Conservation (phyloP, 2,329 filamentous ascomycete species). For the Curvularia spicifera region DNA sequence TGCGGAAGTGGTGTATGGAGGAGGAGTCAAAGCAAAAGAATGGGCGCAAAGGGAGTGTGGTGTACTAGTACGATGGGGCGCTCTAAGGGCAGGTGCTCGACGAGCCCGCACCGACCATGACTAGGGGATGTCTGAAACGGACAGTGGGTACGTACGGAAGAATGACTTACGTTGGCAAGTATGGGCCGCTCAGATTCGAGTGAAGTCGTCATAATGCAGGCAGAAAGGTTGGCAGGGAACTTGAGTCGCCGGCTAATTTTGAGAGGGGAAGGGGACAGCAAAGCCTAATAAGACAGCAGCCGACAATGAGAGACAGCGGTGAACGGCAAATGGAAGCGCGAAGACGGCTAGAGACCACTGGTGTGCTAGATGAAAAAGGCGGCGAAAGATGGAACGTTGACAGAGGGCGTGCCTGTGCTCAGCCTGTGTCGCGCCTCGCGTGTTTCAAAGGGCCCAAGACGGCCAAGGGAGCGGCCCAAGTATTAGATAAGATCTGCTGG, state of each 20-base stretch:
- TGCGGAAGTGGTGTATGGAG: slow-evolving; percentile 3
- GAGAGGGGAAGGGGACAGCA: background rate
- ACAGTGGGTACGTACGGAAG: slow-evolving; percentile 32
- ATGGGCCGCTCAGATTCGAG: slow-evolving; percentile 51
- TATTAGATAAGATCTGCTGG: slow-evolving; percentile 23
- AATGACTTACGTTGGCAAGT: slow-evolving; percentile 49
- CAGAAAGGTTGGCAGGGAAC: slow-evolving; percentile 7
- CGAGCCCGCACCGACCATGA: slow-evolving; percentile 26
- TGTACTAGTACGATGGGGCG: slow-evolving; percentile 1
- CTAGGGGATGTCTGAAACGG: slow-evolving; percentile 40
- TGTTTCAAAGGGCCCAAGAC: slow-evolving; percentile 36
- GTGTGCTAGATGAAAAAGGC: slow-evolving; percentile 11
- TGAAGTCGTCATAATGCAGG: slow-evolving; percentile 47
- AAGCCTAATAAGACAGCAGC: background rate
- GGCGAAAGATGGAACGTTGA: slow-evolving; percentile 11
- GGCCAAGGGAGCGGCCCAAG: slow-evolving; percentile 33
- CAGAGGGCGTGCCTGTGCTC: slow-evolving; percentile 25
- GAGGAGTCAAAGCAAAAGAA: slow-evolving; percentile 7
- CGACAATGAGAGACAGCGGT: background rate
- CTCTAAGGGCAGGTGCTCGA: slow-evolving; percentile 5
- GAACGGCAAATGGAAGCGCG: background rate
- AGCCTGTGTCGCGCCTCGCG: slow-evolving; percentile 20
- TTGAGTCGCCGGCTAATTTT: background rate
- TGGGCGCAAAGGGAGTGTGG: slow-evolving; percentile 4
- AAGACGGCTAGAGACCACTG: background rate